Evolutionary conservation across 2,329 filamentous ascomycete species (phyloP).

Genomic region (Dothiorella sarmentorum): DNA sequence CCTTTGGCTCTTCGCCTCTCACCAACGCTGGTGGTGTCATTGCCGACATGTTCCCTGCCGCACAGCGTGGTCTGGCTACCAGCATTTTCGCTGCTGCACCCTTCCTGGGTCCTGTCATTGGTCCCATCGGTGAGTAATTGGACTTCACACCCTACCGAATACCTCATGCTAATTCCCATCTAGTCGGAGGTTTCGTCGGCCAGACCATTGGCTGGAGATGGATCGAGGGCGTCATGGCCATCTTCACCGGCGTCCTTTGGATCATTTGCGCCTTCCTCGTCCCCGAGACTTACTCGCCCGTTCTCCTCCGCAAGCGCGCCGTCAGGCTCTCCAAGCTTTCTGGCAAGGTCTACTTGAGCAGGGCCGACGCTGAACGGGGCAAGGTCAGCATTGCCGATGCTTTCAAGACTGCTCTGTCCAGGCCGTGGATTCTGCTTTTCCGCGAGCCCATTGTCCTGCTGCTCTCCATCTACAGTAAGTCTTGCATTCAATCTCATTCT

Average conservation of each 20-base stretch:
- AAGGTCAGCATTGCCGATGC: constrained; percentile 13
- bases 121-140: constrained; percentile 21
- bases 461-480: constrained; percentile 42
- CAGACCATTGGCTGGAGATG: constrained; percentile 28
- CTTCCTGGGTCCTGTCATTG: constrained; percentile 24
- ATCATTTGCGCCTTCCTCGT: constrained; percentile 56
- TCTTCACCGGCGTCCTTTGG: constrained; percentile 39
- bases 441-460: constrained; percentile 51
- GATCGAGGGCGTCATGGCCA: constrained; percentile 53
- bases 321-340: constrained; percentile 58
- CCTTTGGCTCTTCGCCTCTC: constrained; percentile 43
- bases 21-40: constrained; percentile 48
- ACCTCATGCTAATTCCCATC: background rate
- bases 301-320: constrained; percentile 60
- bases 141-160: background rate
- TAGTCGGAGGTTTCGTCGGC: constrained; percentile 23
- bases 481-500: no score
- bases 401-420: constrained; percentile 47
- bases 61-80: constrained; percentile 23
- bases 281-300: constrained; percentile 61
- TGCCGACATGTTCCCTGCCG: constrained; percentile 44
- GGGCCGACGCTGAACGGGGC: constrained; percentile 13
- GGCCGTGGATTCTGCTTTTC: constrained; percentile 49
- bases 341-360: constrained; percentile 42
- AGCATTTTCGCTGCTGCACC: constrained; percentile 22